Evolutionary conservation across 768 basidiomycete genomes (phyloP), one percentile per base, ranked within the genome.

Genomic region (Lactarius evosmus): DNA sequence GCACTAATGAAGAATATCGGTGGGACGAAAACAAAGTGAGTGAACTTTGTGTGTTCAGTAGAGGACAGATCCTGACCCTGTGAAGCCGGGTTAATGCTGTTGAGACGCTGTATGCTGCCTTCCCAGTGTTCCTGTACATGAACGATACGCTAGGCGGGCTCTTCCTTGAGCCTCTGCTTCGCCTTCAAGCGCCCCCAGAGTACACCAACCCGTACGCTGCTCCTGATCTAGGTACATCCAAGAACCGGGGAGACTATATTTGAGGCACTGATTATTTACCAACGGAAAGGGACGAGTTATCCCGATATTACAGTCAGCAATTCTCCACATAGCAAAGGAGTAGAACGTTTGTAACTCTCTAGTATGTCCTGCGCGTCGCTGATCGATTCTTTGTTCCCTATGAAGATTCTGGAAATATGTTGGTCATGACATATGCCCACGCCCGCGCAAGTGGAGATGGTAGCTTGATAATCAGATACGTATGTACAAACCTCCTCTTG

Each of bases 21-120:
- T 7, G 57, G 61, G 34, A 14, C 5, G 3, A 19, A 11, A 7
- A 2, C 49, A 83, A 76, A 82, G 84, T 81, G 66, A 38, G 56
- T 58, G 49, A 22, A 27, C 12, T 34, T 46, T 61, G 19, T 63
- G 30, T 33, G 9, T 53, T 4, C n/a, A 14, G 36, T n/a, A 50
- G 9, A 40, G 19, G 40, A 52, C 33, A 56, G 11, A n/a, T 56
- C 63, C 44, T 59, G 38, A 46, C 9, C 55, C 16, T 29, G n/a
- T 53, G n/a, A 17, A 66, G 49, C 30, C 57, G 63, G 22, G 77
- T 75, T 8, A 83, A 79, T 66, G 77, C 85, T 1, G 82, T 85
- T 7, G 85, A 87, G 61, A 82, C 84, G 29, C 75, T 82, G 27
- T 82, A 75, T 65, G 72, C 80, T 25, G 67, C 83, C 5, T 85